phyloP scores from a whole-genome alignment of 352 stramenopile genomes.

The Paralagenidium karlingii region DNA sequence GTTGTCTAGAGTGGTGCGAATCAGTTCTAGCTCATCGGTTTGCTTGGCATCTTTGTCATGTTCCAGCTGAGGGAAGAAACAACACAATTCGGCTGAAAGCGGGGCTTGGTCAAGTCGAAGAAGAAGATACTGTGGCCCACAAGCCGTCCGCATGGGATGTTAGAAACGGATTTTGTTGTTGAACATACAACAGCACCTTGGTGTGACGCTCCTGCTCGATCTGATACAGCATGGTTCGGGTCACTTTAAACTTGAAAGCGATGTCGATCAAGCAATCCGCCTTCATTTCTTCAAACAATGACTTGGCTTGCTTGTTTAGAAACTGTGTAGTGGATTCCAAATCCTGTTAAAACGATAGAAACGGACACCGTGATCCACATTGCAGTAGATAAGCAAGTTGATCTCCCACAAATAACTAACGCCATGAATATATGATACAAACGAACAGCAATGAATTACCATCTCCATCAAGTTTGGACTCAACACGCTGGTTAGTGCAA shows the following conservation, averaged over 20 bases:
- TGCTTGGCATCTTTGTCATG: slow-evolving; percentile 18
- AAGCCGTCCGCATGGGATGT: not conserved
- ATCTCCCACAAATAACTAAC: not conserved
- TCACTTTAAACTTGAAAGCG: slow-evolving; percentile 55
- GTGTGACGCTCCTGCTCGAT: slow-evolving; percentile 60
- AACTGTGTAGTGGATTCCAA: slow-evolving; percentile 65
- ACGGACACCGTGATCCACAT: not conserved
- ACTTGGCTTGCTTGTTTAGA: slow-evolving; percentile 44
- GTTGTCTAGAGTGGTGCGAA: slow-evolving; percentile 39
- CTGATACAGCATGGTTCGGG: slow-evolving; percentile 27
- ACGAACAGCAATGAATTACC: no score
- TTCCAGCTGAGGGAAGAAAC: slow-evolving; percentile 62
- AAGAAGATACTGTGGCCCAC: slow-evolving; percentile 39
- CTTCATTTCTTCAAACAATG: slow-evolving; percentile 23
- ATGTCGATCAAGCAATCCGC: slow-evolving; percentile 22
- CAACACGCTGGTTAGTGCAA: slow-evolving; percentile 48
- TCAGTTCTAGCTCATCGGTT: slow-evolving; percentile 29
- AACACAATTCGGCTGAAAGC: slow-evolving; percentile 40
- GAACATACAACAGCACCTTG: slow-evolving; percentile 35
- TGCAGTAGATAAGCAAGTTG: not conserved
- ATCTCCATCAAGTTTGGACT: slow-evolving; percentile 37
- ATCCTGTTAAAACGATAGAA: slow-evolving; percentile 15
- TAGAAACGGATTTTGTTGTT: not conserved
- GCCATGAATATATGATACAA: not conserved
- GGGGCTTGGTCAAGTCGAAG: slow-evolving; percentile 48